Conservation (phyloP, 2,329 filamentous ascomycete species). For the Verticillium nubilum region DNA sequence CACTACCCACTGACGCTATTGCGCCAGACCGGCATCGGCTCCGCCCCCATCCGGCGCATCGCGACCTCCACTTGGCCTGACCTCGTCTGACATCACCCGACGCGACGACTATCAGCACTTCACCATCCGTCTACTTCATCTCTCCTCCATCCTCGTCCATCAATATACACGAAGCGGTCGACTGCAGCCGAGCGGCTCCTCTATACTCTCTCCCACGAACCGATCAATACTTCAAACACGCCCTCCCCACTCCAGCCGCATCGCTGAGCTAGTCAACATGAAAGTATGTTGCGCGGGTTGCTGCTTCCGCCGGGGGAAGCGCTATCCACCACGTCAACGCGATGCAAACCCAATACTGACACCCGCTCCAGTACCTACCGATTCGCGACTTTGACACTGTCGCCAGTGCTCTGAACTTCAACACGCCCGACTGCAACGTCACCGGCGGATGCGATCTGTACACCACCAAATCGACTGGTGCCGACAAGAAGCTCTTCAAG, state of each 20-base stretch:
- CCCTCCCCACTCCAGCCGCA: neutral
- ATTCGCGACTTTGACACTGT: slow-evolving; percentile 88
- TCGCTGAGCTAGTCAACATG: too few relatives aligned
- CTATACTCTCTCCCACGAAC: neutral
- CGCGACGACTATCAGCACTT: slow-evolving; percentile 4
- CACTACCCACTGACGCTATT: neutral
- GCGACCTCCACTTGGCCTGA: slow-evolving; percentile 5
- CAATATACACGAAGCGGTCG: neutral
- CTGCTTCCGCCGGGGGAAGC: neutral
- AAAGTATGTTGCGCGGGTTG: neutral
- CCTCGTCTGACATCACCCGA: slow-evolving; percentile 12
- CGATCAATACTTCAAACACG: neutral
- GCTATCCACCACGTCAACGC: neutral
- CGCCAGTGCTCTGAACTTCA: slow-evolving; percentile 90
- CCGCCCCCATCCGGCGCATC: slow-evolving; percentile 4
- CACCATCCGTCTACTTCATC: slow-evolving; percentile 9
- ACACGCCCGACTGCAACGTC: slow-evolving; percentile 86
- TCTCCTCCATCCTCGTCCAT: neutral
- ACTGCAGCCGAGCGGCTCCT: neutral
- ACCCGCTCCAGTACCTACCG: slow-evolving; percentile 70
- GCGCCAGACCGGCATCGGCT: neutral
- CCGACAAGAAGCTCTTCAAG: slow-evolving; percentile 96
- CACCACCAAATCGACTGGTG: slow-evolving; percentile 91
- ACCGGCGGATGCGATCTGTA: slow-evolving; percentile 94
- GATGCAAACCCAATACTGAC: neutral